phyloP scores from a whole-genome alignment of 192 early-diverging fungal species.

The Linnemannia schmuckeri region DNA sequence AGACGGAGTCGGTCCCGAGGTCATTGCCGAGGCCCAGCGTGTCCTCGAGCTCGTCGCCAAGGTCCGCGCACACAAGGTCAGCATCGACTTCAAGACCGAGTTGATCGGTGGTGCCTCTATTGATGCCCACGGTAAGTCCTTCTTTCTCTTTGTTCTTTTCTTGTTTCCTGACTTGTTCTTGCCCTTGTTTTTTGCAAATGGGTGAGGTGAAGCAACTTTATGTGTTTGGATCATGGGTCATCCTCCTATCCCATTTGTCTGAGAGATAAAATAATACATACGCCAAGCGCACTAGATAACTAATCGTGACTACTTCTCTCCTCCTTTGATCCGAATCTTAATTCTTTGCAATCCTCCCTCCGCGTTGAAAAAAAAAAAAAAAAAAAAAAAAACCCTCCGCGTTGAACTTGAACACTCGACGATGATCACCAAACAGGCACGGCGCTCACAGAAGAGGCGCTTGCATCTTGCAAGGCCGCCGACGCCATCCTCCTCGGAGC shows the following conservation, averaged over 20 bases:
- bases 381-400: no score
- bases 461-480: constrained; percentile 84
- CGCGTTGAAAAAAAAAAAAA: no score
- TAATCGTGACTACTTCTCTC: constrained; percentile 26
- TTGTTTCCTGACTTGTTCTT: constrained; percentile 10
- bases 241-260: not conserved
- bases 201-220: not conserved
- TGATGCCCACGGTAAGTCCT: constrained; percentile 81
- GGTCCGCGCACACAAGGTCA: constrained; percentile 70
- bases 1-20: constrained; percentile 97
- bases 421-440: constrained; percentile 31
- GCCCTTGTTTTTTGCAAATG: not conserved
- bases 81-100: constrained; percentile 82
- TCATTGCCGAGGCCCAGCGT: constrained; percentile 90
- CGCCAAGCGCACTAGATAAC: constrained; percentile 10
- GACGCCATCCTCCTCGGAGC: constrained; percentile 97
- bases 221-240: not conserved
- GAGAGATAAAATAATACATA: not conserved
- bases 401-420: not conserved
- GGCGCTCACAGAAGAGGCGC: constrained; percentile 87
- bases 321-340: not conserved
- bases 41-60: constrained; percentile 85
- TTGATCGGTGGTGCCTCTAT: constrained; percentile 94
- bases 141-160: not conserved
- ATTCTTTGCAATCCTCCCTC: not conserved